A percentile compares a stretch with the other conserved stretches of the same genome.
These are phyloP conservation scores for Lactarius tabidus DNA, from an alignment of 768 basidiomycete species.

Conservation along the genomic window DNA sequence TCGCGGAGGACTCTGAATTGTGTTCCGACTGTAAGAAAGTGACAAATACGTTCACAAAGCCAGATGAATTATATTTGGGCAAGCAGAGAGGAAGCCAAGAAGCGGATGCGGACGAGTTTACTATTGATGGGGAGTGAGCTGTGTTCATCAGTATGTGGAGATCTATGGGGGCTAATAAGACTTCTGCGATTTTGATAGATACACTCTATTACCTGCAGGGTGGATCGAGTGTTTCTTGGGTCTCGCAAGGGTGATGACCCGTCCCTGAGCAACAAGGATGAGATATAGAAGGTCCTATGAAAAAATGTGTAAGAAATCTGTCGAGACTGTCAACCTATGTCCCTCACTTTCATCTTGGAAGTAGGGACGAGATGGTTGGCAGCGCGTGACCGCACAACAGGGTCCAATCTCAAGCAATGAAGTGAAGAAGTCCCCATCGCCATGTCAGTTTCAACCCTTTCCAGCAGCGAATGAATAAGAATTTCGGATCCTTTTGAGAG, in stretches of 20 bases:
- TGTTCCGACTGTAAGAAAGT: conserved; percentile 49
- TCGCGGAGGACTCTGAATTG: background rate
- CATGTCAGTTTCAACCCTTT: conserved; percentile 70
- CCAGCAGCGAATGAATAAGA: conserved; percentile 70
- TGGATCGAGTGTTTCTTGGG: conserved; percentile 95
- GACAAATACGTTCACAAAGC: conserved; percentile 91
- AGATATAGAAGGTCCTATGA: conserved; percentile 86
- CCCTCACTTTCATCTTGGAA: conserved; percentile 68
- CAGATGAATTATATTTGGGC: conserved; percentile 85
- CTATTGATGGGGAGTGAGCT: conserved; percentile 74
- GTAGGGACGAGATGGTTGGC: conserved; percentile 79
- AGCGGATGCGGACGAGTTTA: conserved; percentile 72
- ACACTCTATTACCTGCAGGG: conserved; percentile 60
- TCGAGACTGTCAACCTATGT: background rate
- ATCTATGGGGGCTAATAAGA: conserved; percentile 43
- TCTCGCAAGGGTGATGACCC: conserved; percentile 80
- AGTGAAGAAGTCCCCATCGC: conserved; percentile 79
- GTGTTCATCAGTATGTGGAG: conserved; percentile 93
- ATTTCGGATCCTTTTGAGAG: conserved; percentile 64
- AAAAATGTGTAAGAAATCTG: background rate
- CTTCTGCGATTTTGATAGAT: background rate
- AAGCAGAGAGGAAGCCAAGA: conserved; percentile 96
- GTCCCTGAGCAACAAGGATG: conserved; percentile 72
- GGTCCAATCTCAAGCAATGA: conserved; percentile 73
- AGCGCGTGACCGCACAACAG: conserved; percentile 62